Percentiles rank a stretch among this genome's conserved stretches.
phyloP scores from a whole-genome alignment of 129 eudicot species.

The Apium graveolens region DNA sequence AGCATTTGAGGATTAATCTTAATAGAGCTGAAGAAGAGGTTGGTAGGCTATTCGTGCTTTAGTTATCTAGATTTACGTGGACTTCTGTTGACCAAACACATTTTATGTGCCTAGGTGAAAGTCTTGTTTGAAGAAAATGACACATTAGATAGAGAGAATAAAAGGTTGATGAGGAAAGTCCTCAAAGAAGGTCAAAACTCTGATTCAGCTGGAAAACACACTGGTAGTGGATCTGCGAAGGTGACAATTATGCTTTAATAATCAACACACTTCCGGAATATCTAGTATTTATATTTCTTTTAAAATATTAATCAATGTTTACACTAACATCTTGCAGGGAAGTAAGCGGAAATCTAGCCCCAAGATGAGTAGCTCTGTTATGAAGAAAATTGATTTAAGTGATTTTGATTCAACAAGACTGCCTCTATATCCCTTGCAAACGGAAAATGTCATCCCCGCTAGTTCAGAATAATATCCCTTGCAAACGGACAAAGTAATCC shows the following conservation, averaged over 20 bases:
- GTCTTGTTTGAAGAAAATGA: constrained; percentile 55
- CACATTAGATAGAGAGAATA: constrained; percentile 50
- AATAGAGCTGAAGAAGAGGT: constrained; percentile 83
- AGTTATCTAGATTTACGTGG: background rate
- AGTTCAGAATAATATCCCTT: constrained; percentile 50
- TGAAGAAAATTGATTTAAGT: constrained; percentile 49
- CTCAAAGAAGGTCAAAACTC: constrained; percentile 35
- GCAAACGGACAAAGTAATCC: constrained; percentile 31
- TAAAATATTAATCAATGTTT: background rate
- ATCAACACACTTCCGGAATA: background rate
- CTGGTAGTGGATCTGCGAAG: constrained; percentile 59
- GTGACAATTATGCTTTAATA: constrained; percentile 26
- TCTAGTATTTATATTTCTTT: background rate
- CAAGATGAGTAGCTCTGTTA: constrained; percentile 51
- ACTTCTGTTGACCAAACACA: constrained; percentile 7
- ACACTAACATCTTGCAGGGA: constrained; percentile 32
- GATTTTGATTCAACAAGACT: constrained; percentile 44
- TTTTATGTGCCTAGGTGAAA: constrained; percentile 43
- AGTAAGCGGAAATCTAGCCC: constrained; percentile 68
- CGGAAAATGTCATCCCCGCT: constrained; percentile 37
- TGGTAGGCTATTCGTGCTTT: background rate
- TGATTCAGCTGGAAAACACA: constrained; percentile 56
- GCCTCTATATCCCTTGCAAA: constrained; percentile 51
- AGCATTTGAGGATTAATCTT: constrained; percentile 57
- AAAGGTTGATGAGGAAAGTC: constrained; percentile 47